These are phyloP conservation scores for Talaromyces atroroseus DNA, from an alignment of 2,329 filamentous ascomycete genomes.

Conservation along the genomic window DNA sequence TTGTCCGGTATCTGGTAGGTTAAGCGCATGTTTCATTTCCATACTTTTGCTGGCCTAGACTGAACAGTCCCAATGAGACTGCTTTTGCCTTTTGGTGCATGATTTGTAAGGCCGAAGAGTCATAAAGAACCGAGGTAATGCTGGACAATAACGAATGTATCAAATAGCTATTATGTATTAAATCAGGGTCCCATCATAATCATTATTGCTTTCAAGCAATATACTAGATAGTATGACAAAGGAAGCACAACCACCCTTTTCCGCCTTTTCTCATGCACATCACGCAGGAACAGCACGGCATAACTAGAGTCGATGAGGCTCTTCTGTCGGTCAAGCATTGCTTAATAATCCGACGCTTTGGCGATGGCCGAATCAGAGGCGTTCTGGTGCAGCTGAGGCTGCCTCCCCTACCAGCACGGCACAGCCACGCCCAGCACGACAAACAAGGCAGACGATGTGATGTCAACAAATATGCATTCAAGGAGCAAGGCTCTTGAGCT, in stretches of 20 bases:
- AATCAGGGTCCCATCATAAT: too few relatives aligned
- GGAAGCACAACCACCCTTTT: not conserved
- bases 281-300: not conserved
- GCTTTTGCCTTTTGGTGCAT: too few relatives aligned
- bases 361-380: not conserved
- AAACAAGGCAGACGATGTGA: slow-evolving; percentile 1
- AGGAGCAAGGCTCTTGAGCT: not conserved
- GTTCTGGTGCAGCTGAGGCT: not conserved
- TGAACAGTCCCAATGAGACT: too few relatives aligned
- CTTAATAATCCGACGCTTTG: not conserved
- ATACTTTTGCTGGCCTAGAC: too few relatives aligned
- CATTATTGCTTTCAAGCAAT: too few relatives aligned
- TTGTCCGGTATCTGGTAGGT: too few relatives aligned
- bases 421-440: slow-evolving; percentile 1
- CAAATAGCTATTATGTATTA: too few relatives aligned
- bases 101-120: too few relatives aligned
- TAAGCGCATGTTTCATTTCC: too few relatives aligned
- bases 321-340: slow-evolving; percentile 4
- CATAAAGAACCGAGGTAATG: too few relatives aligned
- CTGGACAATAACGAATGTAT: too few relatives aligned
- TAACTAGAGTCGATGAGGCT: not conserved
- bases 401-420: not conserved
- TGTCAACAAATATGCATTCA: not conserved
- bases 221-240: too few relatives aligned
- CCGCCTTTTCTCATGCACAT: not conserved